Evolutionary conservation across 1,284 basidiomycete genomes (phyloP).

Genomic region (Pseudozyma flocculosa): DNA sequence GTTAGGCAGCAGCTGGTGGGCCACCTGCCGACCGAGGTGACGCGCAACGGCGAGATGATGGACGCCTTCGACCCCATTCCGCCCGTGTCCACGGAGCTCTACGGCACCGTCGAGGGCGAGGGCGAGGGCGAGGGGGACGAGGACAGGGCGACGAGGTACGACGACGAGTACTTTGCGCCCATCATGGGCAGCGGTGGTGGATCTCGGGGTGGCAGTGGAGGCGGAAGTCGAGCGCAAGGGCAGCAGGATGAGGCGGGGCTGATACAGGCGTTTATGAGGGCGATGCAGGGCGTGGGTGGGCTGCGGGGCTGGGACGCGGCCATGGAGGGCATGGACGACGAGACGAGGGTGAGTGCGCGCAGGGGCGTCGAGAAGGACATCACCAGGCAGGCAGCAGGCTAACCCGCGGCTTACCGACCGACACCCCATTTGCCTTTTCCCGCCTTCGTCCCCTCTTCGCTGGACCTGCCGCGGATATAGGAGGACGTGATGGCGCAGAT

Average conservation of each 20-base stretch:
- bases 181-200: slow-evolving; percentile 8
- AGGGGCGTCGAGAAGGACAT: too few species aligned
- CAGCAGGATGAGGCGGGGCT: slow-evolving; percentile 8
- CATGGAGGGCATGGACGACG: slow-evolving; percentile 47
- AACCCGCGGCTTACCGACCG: background rate
- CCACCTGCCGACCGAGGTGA: slow-evolving; percentile 43
- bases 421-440: background rate
- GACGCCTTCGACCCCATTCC: slow-evolving; percentile 55
- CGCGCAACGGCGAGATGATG: slow-evolving; percentile 32
- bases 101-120: background rate
- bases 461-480: background rate
- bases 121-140: slow-evolving; percentile 10
- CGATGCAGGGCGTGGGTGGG: slow-evolving; percentile 15
- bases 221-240: too few species aligned
- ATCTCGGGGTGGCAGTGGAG: background rate
- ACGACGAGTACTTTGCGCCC: slow-evolving; percentile 49
- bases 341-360: slow-evolving; percentile 29
- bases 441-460: too few species aligned
- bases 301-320: slow-evolving; percentile 34
- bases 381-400: background rate
- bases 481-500: slow-evolving; percentile 42
- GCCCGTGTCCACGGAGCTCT: slow-evolving; percentile 8
- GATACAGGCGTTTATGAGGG: slow-evolving; percentile 27
- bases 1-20: slow-evolving; percentile 48
- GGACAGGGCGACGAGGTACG: slow-evolving; percentile 33